Evolutionary conservation across 257 asterid genomes (phyloP).

Genomic region (Primulina eburnea): DNA sequence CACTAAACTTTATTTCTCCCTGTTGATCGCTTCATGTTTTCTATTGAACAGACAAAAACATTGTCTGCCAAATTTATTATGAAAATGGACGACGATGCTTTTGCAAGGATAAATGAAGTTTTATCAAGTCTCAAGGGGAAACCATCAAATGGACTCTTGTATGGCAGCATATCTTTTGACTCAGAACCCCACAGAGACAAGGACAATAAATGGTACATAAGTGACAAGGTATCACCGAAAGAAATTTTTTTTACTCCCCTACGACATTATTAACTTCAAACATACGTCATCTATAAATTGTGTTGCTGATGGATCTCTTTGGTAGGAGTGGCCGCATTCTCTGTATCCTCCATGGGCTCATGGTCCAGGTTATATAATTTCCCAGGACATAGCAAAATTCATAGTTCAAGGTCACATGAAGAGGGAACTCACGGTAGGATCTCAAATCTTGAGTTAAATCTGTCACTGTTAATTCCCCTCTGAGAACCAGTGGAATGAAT

Average conservation of each 20-base stretch:
- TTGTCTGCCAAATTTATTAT: slow-evolving; percentile 73
- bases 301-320: slow-evolving; percentile 18
- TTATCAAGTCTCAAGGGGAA: slow-evolving; percentile 61
- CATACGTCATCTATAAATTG: too few relatives aligned
- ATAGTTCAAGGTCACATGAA: slow-evolving; percentile 69
- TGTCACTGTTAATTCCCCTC: not conserved
- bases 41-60: slow-evolving; percentile 53
- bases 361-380: slow-evolving; percentile 89
- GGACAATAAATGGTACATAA: slow-evolving; percentile 89
- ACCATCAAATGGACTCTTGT: slow-evolving; percentile 47
- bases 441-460: not conserved
- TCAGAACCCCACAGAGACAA: slow-evolving; percentile 82
- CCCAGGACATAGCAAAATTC: slow-evolving; percentile 78
- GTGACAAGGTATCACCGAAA: slow-evolving; percentile 52
- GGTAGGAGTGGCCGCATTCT: slow-evolving; percentile 85
- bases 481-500: not conserved
- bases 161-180: slow-evolving; percentile 74
- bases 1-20: too few relatives aligned
- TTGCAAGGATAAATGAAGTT: slow-evolving; percentile 88
- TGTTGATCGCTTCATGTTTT: not conserved
- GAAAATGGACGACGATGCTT: slow-evolving; percentile 98
- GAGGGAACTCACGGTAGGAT: slow-evolving; percentile 62
- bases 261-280: not conserved
- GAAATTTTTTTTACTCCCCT: not conserved
- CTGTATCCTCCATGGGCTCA: slow-evolving; percentile 96